Percentiles rank a stretch among this genome's conserved stretches.
Conservation (phyloP, 202 grass and related monocot species). For the Zizania palustris region DNA sequence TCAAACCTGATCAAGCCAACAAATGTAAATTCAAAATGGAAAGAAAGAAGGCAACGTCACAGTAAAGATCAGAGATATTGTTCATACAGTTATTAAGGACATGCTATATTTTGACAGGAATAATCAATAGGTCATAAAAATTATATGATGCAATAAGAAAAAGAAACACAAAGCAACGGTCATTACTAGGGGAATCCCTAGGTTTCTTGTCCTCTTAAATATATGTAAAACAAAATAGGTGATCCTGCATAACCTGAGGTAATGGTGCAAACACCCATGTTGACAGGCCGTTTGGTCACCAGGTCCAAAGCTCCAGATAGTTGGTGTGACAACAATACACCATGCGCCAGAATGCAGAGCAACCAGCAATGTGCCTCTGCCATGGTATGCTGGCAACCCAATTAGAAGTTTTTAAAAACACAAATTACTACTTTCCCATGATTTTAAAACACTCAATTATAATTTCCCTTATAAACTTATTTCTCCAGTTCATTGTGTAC, state of each 20-base stretch:
- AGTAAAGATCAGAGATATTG: not conserved
- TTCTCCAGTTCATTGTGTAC: not conserved
- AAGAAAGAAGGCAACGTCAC: slow-evolving; percentile 4
- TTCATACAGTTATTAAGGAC: not conserved
- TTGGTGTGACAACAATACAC: not conserved
- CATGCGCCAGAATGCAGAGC: not conserved
- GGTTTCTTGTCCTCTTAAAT: not conserved
- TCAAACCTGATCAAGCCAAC: too few relatives aligned
- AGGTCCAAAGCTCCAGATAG: not conserved
- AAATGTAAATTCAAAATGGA: slow-evolving; percentile 4
- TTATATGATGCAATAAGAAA: not conserved
- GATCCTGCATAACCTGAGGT: not conserved
- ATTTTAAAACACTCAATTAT: not conserved
- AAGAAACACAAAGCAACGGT: not conserved
- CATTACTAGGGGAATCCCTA: not conserved
- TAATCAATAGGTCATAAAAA: not conserved
- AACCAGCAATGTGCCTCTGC: not conserved
- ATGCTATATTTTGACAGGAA: not conserved
- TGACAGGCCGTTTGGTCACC: not conserved
- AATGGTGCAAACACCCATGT: not conserved
- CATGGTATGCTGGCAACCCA: not conserved
- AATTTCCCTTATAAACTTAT: not conserved
- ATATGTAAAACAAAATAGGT: not conserved
- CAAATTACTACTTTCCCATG: not conserved
- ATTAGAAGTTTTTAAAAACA: not conserved